These are phyloP conservation scores for Nitzschia sp. DNA, from an alignment of 108 stramenopile genomes.

Conservation along the genomic window DNA sequence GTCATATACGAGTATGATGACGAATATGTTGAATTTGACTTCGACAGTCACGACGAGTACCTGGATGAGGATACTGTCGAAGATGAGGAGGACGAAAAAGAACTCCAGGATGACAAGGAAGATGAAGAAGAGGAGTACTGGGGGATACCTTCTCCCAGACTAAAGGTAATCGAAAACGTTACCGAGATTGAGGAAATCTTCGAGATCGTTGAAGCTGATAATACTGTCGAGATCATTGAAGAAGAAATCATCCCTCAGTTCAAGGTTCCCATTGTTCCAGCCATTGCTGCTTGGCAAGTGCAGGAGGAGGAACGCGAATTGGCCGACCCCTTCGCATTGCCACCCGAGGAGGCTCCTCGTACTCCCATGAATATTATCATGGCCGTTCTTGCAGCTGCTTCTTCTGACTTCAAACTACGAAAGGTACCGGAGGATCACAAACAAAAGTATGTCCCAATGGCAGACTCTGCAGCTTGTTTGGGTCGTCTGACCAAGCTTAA, in stretches of 20 bases:
- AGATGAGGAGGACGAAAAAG: not conserved
- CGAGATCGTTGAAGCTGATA: not conserved
- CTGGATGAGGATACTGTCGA: not conserved
- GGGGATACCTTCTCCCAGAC: too few relatives aligned
- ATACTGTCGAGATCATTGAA: slow-evolving; percentile 2
- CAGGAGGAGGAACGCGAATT: not conserved
- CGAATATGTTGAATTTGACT: slow-evolving; percentile 1
- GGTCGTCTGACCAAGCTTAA: slow-evolving; percentile 28
- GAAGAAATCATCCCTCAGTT: slow-evolving; percentile 15
- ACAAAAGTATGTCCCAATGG: slow-evolving; percentile 15
- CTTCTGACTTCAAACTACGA: slow-evolving; percentile 17
- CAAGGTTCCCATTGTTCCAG: slow-evolving; percentile 12
- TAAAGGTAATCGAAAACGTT: not conserved
- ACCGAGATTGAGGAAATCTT: not conserved
- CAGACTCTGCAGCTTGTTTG: slow-evolving; percentile 24
- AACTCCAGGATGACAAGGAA: not conserved
- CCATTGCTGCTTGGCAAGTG: slow-evolving; percentile 10
- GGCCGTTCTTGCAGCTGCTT: slow-evolving; percentile 23
- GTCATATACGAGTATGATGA: slow-evolving; percentile 2
- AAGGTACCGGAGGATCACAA: slow-evolving; percentile 23
- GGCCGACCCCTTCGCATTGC: not conserved
- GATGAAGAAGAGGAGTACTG: not conserved
- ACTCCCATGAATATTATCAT: slow-evolving; percentile 23
- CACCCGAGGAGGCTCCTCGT: slow-evolving; percentile 13
- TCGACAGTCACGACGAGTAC: not conserved